Evolutionary conservation across 1,139 yeast species (phyloP), one percentile per base, ranked within the genome.

Genomic region (Yamadazyma dendronema): DNA sequence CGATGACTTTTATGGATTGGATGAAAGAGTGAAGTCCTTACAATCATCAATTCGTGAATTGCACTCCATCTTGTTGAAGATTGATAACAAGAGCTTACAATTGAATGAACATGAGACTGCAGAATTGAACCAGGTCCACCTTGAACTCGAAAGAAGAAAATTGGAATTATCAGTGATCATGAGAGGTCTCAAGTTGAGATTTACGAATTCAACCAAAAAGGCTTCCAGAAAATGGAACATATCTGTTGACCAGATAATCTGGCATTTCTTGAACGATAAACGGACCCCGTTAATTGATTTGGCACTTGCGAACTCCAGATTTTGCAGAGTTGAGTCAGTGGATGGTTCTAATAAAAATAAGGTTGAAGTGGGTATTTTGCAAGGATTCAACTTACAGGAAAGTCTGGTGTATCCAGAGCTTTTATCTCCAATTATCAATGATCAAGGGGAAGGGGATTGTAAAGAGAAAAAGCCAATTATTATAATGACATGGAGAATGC

Each of bases 251-350:
- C 85, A 84, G 49, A 68, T 88, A 22, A 77, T 81, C 35, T 68
- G 90, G 67, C 94, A 86, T 53, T 65, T 89, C 50, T 62, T 88
- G 36, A 80, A 77, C 37, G 79, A 77, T 10, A 57, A 72, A 5
- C 63, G 85, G 19, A 59, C 63, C 28, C 92, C 94, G 13, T 79
- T 89, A 49, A 59, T 87, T 41, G 95, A 85, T 56, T 68, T 89
- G 43, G 83, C 84, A 0, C 55, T 90, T 23, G 82, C 84, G 1
- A 72, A 74, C 29, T 76, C 86, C 3, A 66, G 67, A 26, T 88
- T 80, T 58, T 77, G 75, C 35, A 68, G 84, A 28, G 62, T 79
- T 0, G 88, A 82, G 47, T 57, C 71, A 3, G 59, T 67, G 15
- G 76, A 66, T 46, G 80, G 79, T 1, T 64, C 77, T 2, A 83